Evolutionary conservation across 2,329 filamentous ascomycete species (phyloP), one percentile per base, ranked within the genome.

Genomic region (Aureobasidium zeae): DNA sequence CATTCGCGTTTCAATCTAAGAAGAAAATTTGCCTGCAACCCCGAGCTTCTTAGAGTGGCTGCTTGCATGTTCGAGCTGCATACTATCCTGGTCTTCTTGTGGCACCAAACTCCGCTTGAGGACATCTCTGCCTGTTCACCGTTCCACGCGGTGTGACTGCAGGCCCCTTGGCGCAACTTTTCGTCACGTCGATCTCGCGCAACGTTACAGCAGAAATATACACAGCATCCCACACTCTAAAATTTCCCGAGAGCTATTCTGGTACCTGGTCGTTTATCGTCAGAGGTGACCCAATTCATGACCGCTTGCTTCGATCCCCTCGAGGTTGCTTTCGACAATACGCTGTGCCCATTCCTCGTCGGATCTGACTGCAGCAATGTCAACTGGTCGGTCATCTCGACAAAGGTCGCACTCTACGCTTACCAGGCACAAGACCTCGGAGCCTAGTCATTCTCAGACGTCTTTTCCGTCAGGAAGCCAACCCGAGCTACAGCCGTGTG

Each of bases 401-500:
- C 63, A 65, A 47, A 61, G 63, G 48, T 66, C 66, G 43, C 56
- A 59, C 44, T 69, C 64, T 17, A 39, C 51, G n/a, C 33, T 54
- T 13, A 58, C 58, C 8, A 56, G 53, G 22, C 53, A 46, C 19
- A 51, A 58, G 55, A 29, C 19, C 32, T 11, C n/a, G 16, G 32
- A 51, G 41, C 50, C 50, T 21, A 57, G 52, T 15, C 67, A 66
- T 28, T 67, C 66, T 22, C 66, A 64, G 7, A 62, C 62, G 8
- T 63, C 60, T 42, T 57, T 67, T 36, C 69, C 68, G 5, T 66
- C 68, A 4, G 63, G 67, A 28, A 57, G 60, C 49, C 66, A 72
- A 39, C 62, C 65, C 49, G 66, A 79, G 49, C 86, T 95, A 54
- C 83, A 91, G 54, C 84, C 91, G 46, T 93, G 85, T 62, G 86